Conservation (phyloP, 202 grass and related monocot genomes). For the Hordeum pubiflorum region DNA sequence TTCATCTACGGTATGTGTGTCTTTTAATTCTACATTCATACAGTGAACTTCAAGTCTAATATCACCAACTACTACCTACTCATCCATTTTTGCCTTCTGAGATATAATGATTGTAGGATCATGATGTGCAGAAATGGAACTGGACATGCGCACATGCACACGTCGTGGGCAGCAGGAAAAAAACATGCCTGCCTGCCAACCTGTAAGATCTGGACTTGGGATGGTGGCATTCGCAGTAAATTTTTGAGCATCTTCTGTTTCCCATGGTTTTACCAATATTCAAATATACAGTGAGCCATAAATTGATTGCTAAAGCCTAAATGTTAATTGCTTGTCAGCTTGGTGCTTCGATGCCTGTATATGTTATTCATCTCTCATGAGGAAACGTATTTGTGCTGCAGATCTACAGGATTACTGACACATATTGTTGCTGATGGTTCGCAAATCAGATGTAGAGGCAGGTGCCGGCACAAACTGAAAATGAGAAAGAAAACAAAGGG, state of each 20-base stretch:
- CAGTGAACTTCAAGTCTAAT: background rate
- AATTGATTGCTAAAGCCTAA: background rate
- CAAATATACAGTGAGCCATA: background rate
- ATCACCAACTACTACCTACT: background rate
- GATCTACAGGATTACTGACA: background rate
- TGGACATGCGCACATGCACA: background rate
- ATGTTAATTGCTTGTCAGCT: background rate
- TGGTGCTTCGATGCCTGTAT: background rate
- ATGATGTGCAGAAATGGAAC: background rate
- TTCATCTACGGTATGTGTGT: constrained; percentile 61
- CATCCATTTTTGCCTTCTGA: background rate
- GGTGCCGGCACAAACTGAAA: too few species aligned
- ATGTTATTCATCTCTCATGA: background rate
- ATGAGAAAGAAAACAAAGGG: too few species aligned
- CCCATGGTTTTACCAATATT: background rate
- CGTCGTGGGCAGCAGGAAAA: constrained; percentile 48
- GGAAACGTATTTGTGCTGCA: background rate
- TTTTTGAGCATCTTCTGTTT: background rate
- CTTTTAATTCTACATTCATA: background rate
- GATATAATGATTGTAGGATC: constrained; percentile 15
- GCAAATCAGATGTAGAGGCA: background rate
- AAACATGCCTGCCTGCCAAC: constrained; percentile 41
- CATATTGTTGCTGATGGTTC: background rate
- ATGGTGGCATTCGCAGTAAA: background rate
- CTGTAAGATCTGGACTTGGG: constrained; percentile 15